phyloP scores from a whole-genome alignment of 371 early-diverging fungal species.

The Mucor plumbeus region DNA sequence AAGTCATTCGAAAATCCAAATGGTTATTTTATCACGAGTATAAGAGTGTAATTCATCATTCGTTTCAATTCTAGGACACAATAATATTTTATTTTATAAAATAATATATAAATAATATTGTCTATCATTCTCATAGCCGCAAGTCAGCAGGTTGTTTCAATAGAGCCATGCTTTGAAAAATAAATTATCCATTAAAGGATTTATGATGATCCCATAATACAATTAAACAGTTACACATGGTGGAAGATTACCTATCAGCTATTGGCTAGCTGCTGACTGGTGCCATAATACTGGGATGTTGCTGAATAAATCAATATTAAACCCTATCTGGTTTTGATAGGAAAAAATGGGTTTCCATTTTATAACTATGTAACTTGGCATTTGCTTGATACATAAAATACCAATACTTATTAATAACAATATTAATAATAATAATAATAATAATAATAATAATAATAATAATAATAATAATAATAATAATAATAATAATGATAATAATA shows the following conservation, averaged over 20 bases:
- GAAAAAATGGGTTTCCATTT: not conserved
- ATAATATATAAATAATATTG: not conserved
- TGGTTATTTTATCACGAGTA: too few relatives aligned
- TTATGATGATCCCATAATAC: not conserved
- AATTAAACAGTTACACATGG: not conserved
- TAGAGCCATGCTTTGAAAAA: not conserved
- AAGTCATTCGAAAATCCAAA: too few relatives aligned
- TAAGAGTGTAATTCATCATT: too few relatives aligned
- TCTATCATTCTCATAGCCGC: not conserved
- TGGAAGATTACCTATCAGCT: not conserved
- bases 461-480: too few relatives aligned
- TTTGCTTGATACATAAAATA: too few relatives aligned
- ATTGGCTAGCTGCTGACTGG: not conserved
- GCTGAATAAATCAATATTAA: not conserved
- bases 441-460: too few relatives aligned
- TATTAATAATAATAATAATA: too few relatives aligned
- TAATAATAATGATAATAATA: too few relatives aligned
- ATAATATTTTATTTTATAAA: not conserved
- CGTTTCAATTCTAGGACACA: too few relatives aligned
- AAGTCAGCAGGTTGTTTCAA: not conserved
- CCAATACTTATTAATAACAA: too few relatives aligned
- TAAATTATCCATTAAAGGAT: not conserved
- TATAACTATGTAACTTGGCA: not conserved
- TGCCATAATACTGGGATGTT: not conserved
- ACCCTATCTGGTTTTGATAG: constrained; percentile 2